Evolutionary conservation across 805 yeast species (phyloP), one percentile per base, ranked within the genome.

Genomic region (Kregervanrija delftensis): DNA sequence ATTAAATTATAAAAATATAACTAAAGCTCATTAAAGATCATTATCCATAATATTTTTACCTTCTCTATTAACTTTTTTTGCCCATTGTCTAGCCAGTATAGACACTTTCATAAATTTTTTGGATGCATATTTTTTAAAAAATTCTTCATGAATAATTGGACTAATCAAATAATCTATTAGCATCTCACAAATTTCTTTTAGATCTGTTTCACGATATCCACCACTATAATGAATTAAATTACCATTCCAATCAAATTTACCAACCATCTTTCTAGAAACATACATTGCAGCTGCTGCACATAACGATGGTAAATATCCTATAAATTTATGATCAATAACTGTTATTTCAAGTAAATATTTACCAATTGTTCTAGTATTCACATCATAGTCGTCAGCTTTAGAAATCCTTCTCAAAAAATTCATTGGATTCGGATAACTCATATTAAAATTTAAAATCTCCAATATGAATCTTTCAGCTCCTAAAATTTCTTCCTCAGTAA

Each of bases 191-290:
- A 88, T 81, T 34, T 86, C 86, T 51, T 73, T 72, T 63, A 93
- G 64, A 54, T 85, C 89, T 36, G 71, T 74, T 50, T 82, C 86
- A 16, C 81, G 76, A 63, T 86, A 86, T 10, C 95, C 97, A 32
- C 97, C 97, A 16, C 93, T 81, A 63, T 91, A 93, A 60, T 88
- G 96, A 40, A 87, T 80, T 52, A 91, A 70, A 64, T 89, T 90
- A 8, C 85, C 84, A 59, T 81, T 81, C 97, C 97, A 90, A 32
- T 80, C 81, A 48, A 43, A 53, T 53, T 65, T 80, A 15, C 83
- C 83, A 53, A 86, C 66, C 64, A 88, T 83, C 54, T 74, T 73
- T 55, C 96, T 74, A 6, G 96, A 80, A 41, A 87, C 72, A 63
- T 76, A 85, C 95, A 88, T 86, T 28, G 96, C 84, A 46, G 89